phyloP scores from a whole-genome alignment of 2,329 filamentous ascomycete genomes.

The Penicillium sumatraense region DNA sequence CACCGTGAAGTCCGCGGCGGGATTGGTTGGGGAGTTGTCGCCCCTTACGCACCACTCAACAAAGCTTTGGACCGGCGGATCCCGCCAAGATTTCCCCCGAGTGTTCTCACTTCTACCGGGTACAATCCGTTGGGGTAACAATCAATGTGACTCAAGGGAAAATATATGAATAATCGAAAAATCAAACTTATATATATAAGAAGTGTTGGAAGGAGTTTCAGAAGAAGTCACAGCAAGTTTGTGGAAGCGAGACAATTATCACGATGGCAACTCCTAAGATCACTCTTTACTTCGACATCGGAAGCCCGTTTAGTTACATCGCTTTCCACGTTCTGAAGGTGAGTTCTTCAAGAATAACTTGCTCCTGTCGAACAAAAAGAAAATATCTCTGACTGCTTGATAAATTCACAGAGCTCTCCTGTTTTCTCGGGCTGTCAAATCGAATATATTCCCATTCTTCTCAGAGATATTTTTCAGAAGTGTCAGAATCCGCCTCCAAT shows the following conservation, averaged over 20 bases:
- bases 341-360: neutral
- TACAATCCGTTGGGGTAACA: neutral
- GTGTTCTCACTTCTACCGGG: slow-evolving; percentile 1
- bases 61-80: neutral
- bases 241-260: neutral
- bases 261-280: slow-evolving; percentile 13
- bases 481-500: slow-evolving; percentile 20
- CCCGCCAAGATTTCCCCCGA: neutral
- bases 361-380: too few species aligned
- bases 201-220: neutral
- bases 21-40: neutral
- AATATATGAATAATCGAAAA: slow-evolving; percentile 12
- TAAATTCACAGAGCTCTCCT: slow-evolving; percentile 11
- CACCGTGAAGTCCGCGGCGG: too few species aligned
- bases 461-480: slow-evolving; percentile 20
- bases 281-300: slow-evolving; percentile 20
- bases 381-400: neutral
- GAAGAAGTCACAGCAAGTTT: neutral
- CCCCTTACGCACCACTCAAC: neutral
- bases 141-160: neutral
- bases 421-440: slow-evolving; percentile 19
- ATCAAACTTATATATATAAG: neutral
- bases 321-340: slow-evolving; percentile 19
- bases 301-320: slow-evolving; percentile 21
- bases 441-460: slow-evolving; percentile 16